These are phyloP conservation scores for Spathaspora boniae DNA, from an alignment of 805 yeast genomes.

Conservation along the genomic window DNA sequence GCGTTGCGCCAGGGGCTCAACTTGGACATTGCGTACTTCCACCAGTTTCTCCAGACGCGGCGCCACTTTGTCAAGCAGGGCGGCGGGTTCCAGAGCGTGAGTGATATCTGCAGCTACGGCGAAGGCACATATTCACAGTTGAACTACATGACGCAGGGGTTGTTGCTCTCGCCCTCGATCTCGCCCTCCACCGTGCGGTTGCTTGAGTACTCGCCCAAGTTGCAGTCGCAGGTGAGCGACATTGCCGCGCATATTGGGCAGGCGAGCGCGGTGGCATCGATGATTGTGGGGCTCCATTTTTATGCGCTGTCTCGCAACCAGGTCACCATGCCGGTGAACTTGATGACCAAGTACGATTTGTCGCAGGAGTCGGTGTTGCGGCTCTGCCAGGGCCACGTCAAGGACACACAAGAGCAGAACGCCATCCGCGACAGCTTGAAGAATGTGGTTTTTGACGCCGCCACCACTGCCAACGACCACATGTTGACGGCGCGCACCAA, in stretches of 20 bases:
- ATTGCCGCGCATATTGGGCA: constrained; percentile 81
- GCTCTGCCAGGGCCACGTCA: constrained; percentile 40
- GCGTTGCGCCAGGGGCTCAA: constrained; percentile 47
- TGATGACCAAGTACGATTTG: constrained; percentile 48
- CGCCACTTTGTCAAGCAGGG: constrained; percentile 43
- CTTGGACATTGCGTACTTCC: constrained; percentile 52
- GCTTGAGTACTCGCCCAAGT: constrained; percentile 41
- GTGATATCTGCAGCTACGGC: constrained; percentile 69
- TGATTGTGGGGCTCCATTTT: constrained; percentile 57
- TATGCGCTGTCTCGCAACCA: constrained; percentile 50
- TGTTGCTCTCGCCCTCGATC: constrained; percentile 52
- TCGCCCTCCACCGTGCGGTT: constrained; percentile 53
- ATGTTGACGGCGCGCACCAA: constrained; percentile 64
- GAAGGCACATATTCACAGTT: constrained; percentile 77
- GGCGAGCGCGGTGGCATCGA: constrained; percentile 66
- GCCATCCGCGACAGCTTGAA: constrained; percentile 39
- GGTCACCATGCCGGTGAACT: constrained; percentile 60
- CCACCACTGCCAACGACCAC: constrained; percentile 79
- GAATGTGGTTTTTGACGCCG: constrained; percentile 64
- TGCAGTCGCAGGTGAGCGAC: constrained; percentile 50
- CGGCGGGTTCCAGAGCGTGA: constrained; percentile 44
- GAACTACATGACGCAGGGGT: constrained; percentile 61
- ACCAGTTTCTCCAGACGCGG: constrained; percentile 58
- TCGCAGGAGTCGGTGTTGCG: constrained; percentile 65
- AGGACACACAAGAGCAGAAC: constrained; percentile 18